Conservation (phyloP, 345 rosid species). For the Tarenaya hassleriana region DNA sequence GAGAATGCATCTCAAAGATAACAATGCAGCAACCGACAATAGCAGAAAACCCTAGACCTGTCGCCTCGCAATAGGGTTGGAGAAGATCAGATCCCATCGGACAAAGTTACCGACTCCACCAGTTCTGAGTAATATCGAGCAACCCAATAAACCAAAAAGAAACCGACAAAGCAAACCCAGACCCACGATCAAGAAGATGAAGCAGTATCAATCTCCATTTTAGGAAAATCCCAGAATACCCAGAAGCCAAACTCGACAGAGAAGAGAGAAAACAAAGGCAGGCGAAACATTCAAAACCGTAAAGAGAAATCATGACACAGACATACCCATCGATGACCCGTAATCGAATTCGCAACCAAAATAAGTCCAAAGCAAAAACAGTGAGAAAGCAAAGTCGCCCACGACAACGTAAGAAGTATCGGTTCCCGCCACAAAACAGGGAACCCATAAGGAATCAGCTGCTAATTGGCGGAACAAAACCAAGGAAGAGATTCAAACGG, state of each 20-base stretch:
- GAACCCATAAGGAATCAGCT: not conserved
- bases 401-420: slow-evolving; percentile 19
- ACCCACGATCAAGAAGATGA: slow-evolving; percentile 12
- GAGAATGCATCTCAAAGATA: not conserved
- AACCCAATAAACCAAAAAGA: slow-evolving; percentile 1
- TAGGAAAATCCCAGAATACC: slow-evolving; percentile 13
- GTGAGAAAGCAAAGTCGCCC: slow-evolving; percentile 18
- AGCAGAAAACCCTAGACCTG: slow-evolving; percentile 25
- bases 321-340: slow-evolving; percentile 12
- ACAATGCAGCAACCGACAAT: slow-evolving; percentile 21
- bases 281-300: not conserved
- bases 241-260: slow-evolving; percentile 18
- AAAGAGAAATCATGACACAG: slow-evolving; percentile 7
- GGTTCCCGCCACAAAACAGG: slow-evolving; percentile 35
- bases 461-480: not conserved
- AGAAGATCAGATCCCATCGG: slow-evolving; percentile 6
- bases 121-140: slow-evolving; percentile 19
- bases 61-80: slow-evolving; percentile 14
- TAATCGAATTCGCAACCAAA: not conserved
- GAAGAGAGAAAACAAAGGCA: not conserved
- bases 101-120: slow-evolving; percentile 1
- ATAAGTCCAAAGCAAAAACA: not conserved
- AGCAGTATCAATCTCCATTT: slow-evolving; percentile 18
- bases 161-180: slow-evolving; percentile 17
- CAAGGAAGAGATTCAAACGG: not conserved